Evolutionary conservation across 2,329 filamentous ascomycete species (phyloP).

Genomic region (Fusarium sarcochroum): DNA sequence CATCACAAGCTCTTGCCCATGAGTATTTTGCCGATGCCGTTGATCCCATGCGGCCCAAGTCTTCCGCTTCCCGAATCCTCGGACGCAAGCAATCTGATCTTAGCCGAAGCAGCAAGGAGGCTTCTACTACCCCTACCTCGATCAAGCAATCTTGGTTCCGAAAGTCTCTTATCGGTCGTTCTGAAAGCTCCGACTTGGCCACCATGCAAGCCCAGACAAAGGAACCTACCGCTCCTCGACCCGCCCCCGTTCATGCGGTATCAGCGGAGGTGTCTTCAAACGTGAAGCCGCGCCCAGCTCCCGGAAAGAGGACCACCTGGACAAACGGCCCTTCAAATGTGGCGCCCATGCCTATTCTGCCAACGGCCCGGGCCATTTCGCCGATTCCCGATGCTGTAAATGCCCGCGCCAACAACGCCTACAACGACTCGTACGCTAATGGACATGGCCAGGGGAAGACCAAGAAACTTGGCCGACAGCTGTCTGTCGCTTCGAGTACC

Average conservation of each 20-base stretch:
- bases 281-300: conserved; percentile 59
- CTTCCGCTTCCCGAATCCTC: conserved; percentile 84
- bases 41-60: conserved; percentile 93
- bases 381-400: conserved; percentile 95
- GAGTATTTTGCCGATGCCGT: conserved; percentile 95
- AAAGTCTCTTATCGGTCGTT: conserved; percentile 89
- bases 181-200: conserved; percentile 76
- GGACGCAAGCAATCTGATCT: conserved; percentile 93
- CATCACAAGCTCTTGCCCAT: conserved; percentile 92
- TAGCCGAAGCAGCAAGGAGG: conserved; percentile 76
- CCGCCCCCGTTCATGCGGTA: conserved; percentile 60
- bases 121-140: conserved; percentile 70
- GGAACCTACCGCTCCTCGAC: conserved; percentile 61
- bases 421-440: conserved; percentile 61
- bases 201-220: conserved; percentile 62
- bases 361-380: conserved; percentile 93
- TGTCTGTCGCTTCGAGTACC: conserved; percentile 91
- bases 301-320: conserved; percentile 92
- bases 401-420: conserved; percentile 83
- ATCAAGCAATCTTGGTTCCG: conserved; percentile 97
- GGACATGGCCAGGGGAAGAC: conserved; percentile 72
- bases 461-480: conserved; percentile 95
- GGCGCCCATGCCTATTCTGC: conserved; percentile 95
- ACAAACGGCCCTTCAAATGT: conserved; percentile 83
- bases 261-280: conserved; percentile 55